These are phyloP conservation scores for Podaxis rugospora DNA, from an alignment of 768 basidiomycete species.

Conservation along the genomic window DNA sequence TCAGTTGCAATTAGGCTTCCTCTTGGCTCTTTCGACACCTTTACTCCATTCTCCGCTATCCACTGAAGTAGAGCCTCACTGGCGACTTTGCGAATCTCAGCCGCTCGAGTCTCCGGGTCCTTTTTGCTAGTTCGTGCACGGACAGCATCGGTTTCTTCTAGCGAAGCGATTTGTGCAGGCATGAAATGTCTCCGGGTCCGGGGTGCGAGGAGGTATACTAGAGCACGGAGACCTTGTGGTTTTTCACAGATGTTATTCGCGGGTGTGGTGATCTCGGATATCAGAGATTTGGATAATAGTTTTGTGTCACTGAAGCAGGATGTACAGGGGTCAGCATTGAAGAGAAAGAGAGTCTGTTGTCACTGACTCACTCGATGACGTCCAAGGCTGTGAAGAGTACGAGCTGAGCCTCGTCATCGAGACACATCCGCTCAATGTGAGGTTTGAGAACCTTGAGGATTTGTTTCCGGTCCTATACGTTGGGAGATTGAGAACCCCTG, in stretches of 20 bases:
- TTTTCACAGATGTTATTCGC: conserved; percentile 54
- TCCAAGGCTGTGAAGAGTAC: conserved; percentile 90
- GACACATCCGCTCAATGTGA: conserved; percentile 83
- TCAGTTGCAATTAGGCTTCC: conserved; percentile 78
- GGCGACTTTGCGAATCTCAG: conserved; percentile 70
- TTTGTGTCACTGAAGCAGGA: conserved; percentile 73
- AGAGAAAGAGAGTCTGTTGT: not conserved
- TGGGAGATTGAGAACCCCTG: not conserved
- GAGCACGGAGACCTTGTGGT: conserved; percentile 74
- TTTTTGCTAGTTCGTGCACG: conserved; percentile 85
- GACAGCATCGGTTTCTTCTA: conserved; percentile 70
- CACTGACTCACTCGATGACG: conserved; percentile 68
- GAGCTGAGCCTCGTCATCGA: conserved; percentile 85
- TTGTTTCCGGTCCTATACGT: conserved; percentile 76
- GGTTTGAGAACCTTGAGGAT: conserved; percentile 88
- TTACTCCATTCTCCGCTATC: conserved; percentile 57
- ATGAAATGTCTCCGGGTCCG: conserved; percentile 86
- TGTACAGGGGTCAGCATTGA: not conserved
- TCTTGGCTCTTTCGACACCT: conserved; percentile 67
- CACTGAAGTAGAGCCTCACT: conserved; percentile 73
- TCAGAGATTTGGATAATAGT: conserved; percentile 74
- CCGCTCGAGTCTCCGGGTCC: conserved; percentile 50
- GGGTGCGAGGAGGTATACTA: conserved; percentile 81
- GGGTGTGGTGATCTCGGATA: conserved; percentile 60
- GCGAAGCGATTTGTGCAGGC: conserved; percentile 64